A percentile compares a stretch with the other conserved stretches of the same genome.
Evolutionary conservation across 2,329 filamentous ascomycete species (phyloP).

Genomic region (Cadophora luteo-olivacea): DNA sequence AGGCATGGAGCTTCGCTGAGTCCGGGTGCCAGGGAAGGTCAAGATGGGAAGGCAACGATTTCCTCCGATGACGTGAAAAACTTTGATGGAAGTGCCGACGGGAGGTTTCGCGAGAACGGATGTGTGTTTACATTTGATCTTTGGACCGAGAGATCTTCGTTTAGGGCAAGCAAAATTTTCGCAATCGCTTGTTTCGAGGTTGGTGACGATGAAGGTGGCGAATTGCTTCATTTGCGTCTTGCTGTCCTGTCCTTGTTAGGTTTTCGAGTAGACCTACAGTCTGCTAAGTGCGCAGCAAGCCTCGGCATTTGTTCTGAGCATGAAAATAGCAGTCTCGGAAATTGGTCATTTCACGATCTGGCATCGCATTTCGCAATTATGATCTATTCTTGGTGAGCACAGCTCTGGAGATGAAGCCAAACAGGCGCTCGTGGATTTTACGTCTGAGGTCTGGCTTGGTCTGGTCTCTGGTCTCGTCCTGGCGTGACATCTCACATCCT

Average conservation of each 20-base stretch:
- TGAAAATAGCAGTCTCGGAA: not conserved
- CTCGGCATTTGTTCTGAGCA: not conserved
- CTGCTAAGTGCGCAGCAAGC: not conserved
- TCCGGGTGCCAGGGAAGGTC: not conserved
- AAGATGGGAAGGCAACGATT: not conserved
- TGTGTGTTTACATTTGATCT: not conserved
- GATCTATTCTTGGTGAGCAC: not conserved
- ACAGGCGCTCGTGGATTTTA: conserved; percentile 2
- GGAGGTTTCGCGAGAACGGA: not conserved
- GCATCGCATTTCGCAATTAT: not conserved
- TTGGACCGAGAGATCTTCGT: not conserved
- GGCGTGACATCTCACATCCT: not conserved
- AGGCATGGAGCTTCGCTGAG: not conserved
- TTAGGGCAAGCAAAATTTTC: not conserved
- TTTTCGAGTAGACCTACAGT: not conserved
- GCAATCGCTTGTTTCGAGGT: not conserved
- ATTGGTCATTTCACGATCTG: not conserved
- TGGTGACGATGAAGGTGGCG: not conserved
- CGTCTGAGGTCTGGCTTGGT: conserved; percentile 6
- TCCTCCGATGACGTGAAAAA: not conserved
- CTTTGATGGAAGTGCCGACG: not conserved
- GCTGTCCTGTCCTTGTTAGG: not conserved
- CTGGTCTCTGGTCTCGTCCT: conserved; percentile 5
- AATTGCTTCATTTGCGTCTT: not conserved
- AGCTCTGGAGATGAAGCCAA: not conserved